Percentiles rank a stretch among this genome's conserved stretches.
These are phyloP conservation scores for Capronia coronata DNA, from an alignment of 2,329 filamentous ascomycete genomes.

Conservation along the genomic window DNA sequence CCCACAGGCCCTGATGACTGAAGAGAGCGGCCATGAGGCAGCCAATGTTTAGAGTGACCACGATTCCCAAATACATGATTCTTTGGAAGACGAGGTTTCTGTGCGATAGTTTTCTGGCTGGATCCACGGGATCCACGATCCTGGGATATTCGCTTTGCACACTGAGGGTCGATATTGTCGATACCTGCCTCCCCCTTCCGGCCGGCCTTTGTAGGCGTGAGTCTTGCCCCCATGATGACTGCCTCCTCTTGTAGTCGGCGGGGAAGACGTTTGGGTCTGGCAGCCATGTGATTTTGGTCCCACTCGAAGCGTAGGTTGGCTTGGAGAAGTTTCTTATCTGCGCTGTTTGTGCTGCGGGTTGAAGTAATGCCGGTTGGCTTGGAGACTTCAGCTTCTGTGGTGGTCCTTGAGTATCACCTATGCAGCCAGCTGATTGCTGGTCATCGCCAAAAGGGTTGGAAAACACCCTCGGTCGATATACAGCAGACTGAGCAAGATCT, in stretches of 20 bases:
- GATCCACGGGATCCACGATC: constrained; percentile 3
- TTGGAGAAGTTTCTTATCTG: background rate
- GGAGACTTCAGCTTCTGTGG: background rate
- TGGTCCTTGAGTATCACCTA: background rate
- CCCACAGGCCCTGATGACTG: constrained; percentile 1
- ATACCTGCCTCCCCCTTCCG: background rate
- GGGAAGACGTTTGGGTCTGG: background rate
- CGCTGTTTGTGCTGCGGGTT: background rate
- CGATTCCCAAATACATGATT: background rate
- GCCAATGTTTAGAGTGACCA: background rate
- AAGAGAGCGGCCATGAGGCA: constrained; percentile 4
- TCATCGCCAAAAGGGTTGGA: background rate
- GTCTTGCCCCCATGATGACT: background rate
- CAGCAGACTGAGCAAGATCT: background rate
- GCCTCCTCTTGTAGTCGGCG: background rate
- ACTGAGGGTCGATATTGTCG: background rate
- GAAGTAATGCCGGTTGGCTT: background rate
- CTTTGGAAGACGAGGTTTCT: background rate
- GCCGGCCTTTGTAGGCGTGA: background rate
- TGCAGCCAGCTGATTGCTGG: background rate
- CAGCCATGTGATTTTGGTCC: background rate
- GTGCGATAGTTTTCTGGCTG: constrained; percentile 3
- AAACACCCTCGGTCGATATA: background rate
- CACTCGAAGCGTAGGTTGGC: background rate
- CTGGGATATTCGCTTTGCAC: background rate